Evolutionary conservation across 116 monocot species (phyloP).

Genomic region (Posidonia oceanica): DNA sequence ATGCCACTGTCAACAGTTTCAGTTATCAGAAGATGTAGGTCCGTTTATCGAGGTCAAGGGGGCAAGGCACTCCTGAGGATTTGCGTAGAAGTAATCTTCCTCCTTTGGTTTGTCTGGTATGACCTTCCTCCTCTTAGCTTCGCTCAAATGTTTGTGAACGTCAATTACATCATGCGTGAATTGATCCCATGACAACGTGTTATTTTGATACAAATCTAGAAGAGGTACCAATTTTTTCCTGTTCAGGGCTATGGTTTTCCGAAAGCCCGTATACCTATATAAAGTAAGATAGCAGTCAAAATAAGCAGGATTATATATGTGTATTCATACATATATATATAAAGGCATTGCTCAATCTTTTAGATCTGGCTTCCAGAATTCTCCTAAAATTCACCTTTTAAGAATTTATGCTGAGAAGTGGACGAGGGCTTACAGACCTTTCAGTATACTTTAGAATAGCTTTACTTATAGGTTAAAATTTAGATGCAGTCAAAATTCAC

Average conservation of each 20-base stretch:
- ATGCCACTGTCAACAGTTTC: background rate
- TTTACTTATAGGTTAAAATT: too few relatives aligned
- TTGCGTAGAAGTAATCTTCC: slow-evolving; percentile 93
- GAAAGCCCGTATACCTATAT: slow-evolving; percentile 53
- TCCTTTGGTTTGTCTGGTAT: slow-evolving; percentile 53
- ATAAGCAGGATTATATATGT: background rate
- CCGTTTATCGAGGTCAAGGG: slow-evolving; percentile 2
- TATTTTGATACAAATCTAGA: slow-evolving; percentile 49
- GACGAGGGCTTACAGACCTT: too few relatives aligned
- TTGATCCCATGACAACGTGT: slow-evolving; percentile 56
- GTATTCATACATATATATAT: background rate
- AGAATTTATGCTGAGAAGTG: background rate
- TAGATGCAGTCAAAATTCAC: too few relatives aligned
- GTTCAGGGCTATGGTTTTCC: slow-evolving; percentile 51
- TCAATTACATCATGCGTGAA: slow-evolving; percentile 38
- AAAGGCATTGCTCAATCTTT: too few relatives aligned
- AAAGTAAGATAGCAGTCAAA: background rate
- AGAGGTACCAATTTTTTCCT: slow-evolving; percentile 55
- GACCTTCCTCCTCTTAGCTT: slow-evolving; percentile 34
- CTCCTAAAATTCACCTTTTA: background rate
- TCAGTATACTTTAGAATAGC: too few relatives aligned
- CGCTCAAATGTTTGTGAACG: slow-evolving; percentile 48
- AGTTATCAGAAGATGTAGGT: slow-evolving; percentile 10
- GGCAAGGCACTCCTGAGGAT: slow-evolving; percentile 76
- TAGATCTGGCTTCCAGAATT: too few relatives aligned